Percentiles rank a stretch among this genome's conserved stretches.
phyloP scores from a whole-genome alignment of 2,329 filamentous ascomycete species.

The Sporothrix dimorphospora region DNA sequence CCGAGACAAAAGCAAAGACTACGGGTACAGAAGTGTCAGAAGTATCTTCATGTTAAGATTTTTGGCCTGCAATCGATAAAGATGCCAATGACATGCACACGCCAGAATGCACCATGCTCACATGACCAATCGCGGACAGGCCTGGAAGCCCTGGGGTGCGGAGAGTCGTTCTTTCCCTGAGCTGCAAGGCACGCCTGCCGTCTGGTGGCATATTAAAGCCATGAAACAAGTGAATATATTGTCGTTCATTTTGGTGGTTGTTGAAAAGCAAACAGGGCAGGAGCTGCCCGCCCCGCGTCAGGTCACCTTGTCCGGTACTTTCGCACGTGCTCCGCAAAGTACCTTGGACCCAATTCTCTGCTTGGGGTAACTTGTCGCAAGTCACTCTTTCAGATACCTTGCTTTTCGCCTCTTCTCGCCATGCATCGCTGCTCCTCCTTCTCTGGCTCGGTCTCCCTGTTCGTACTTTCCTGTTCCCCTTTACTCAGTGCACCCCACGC shows the following conservation, averaged over 20 bases:
- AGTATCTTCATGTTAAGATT: background rate
- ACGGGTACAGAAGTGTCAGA: no score
- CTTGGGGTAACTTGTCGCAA: background rate
- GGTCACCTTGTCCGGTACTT: constrained; percentile 22
- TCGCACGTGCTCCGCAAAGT: constrained; percentile 27
- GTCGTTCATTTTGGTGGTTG: background rate
- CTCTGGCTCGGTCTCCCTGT: constrained; percentile 1
- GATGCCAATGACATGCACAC: background rate
- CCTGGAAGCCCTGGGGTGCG: background rate
- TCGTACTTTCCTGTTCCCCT: background rate
- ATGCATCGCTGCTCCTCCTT: constrained; percentile 11
- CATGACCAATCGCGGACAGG: constrained; percentile 19
- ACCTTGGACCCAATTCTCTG: constrained; percentile 10
- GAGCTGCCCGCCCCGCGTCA: constrained; percentile 11
- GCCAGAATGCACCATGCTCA: background rate
- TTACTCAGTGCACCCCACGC: constrained; percentile 27
- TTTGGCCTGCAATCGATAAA: background rate
- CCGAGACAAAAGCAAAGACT: background rate
- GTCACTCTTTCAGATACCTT: background rate
- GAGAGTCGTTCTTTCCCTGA: constrained; percentile 20
- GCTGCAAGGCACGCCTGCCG: constrained; percentile 29
- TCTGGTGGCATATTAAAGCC: background rate
- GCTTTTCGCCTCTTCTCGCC: constrained; percentile 7
- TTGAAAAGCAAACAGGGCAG: background rate
- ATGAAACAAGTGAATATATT: background rate